Evolutionary conservation across 2,329 filamentous ascomycete genomes (phyloP), one percentile per base, ranked within the genome.

Genomic region (Fusarium continuum): DNA sequence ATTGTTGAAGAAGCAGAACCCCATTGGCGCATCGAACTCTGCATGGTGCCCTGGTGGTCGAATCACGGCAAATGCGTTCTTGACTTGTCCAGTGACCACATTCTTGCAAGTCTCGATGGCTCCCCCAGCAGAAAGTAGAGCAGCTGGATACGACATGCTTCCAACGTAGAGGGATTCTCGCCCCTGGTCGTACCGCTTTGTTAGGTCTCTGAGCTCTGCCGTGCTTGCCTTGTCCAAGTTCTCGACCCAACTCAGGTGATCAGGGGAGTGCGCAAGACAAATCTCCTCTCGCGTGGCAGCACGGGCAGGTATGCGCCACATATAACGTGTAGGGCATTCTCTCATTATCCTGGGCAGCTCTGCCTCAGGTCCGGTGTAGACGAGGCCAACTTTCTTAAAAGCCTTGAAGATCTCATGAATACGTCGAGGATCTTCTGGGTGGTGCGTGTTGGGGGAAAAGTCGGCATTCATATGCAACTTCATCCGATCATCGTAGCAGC

Each of bases 1-100:
- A 72, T 99, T 99, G 79, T 99, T 97, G 80, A 98, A 98, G 56
- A 98, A 86, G 75, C 95, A 99, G 73, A 99, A 99, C 0, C 95
- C 95, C 84, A 97, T 95, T 1, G 94, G 86, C 29, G 88, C 83
- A 70, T 95, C 85, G 55, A 87, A 88, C 74, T 99, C 95, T 1
- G 95, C 95, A 75, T 99, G 95, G 72, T 99, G 95, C 0, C 95
- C 95, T 0, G 95, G 95, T 3, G 95, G 95, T 13, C 95, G 87
- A 70, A 99, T 97, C 31, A 99, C 90, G 2, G 95, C 95, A 74
- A 99, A 95, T 0, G 92, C 93, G 72, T 99, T 99, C 76, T 96
- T 97, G 47, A 97, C 91, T 54, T 87, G 85, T 4, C 91, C 90
- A 4, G 85, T 83, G 20, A 95, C 89, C 5, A 99, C 92, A n/a